Base-by-base conservation (phyloP, 1,284 basidiomycete species). In the Stygiomarasmius scandens region DNA sequence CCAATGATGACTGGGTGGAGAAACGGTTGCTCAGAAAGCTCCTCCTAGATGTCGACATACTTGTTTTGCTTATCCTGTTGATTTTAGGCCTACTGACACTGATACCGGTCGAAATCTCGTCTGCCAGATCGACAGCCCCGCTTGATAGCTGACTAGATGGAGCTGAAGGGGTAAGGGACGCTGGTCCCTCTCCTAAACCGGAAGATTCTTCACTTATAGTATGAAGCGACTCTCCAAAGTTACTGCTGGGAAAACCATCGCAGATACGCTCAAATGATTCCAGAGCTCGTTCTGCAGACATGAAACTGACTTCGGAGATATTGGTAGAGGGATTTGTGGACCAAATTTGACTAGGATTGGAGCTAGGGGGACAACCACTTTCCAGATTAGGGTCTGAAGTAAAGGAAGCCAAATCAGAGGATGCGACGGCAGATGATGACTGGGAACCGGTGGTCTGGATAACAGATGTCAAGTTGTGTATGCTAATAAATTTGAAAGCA, bases 181-280 rank as follows among this genome's bases (percentile, higher is more conserved):
- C n/a, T 9, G 49, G 20, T 23, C 43, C 45, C 32, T 36, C 25
- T 6, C 46, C 32, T 0, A 34, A 49, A 24, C 29, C 20, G 1
- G 55, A 32, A 4, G 24, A 43, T 48, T 56, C 55, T 36, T 60
- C 58, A 22, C 48, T 54, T 9, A 56, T 60, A 25, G 52, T 56
- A 25, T 54, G 54, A 8, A 60, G 49, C 10, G 58, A 60, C 3
- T 32, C 29, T 12, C 52, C 44, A 20, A 50, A 50, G 16, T 54
- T 50, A 32, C 55, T 60, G 48, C 58, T 57, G 12, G 58, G 52
- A 41, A 60, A 60, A 6, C 55, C 41, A 49, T 54, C 48, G 43
- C 58, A 60, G 50, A 60, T 56, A 8, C 58, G 55, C 23, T 60
- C 58, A 27, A 60, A 60, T 14, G 58, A 60, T 11, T 56, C 51